Evolutionary conservation across 768 basidiomycete species (phyloP), one percentile per base, ranked within the genome.

Genomic region (Suillus bovinus): DNA sequence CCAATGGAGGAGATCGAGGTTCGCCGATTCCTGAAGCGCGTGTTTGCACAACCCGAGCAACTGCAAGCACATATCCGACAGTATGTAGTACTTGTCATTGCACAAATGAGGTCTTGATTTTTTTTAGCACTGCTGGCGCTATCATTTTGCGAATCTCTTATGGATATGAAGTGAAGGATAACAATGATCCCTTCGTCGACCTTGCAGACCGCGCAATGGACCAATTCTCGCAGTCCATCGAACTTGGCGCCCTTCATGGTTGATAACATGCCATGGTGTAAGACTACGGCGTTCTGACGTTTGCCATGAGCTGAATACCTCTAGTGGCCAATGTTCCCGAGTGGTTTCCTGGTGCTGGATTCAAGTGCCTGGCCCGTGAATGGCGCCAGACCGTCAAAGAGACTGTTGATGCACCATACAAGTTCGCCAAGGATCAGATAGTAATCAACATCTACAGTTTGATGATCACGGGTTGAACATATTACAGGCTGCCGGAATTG

Each of bases 341-440:
- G 64, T 84, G 85, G 82, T 66, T 86, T 22, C 86, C 86, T 33
- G 85, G 85, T 0, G 80, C 80, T 50, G 77, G 77, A 0, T 88
- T 87, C 74, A 78, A 85, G 67, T 68, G 72, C 63, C 81, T 75
- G 63, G 88, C 87, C 2, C 76, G 74, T 38, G 75, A 75, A 50
- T 89, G 86, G 85, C 77, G 78, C n/a, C 69, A 72, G 2, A 87
- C 85, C 0, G 75, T 87, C 24, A 66, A 72, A 13, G 80, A 86
- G 56, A 81, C 86, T 82, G 85, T 86, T 29, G 80, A 84, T 31
- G 76, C 75, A 61, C 87, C 87, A 8, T 78, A 82, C 68, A 77
- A 79, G 41, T 85, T 82, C 62, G 86, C n/a, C n/a, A n/a, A n/a
- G n/a, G n/a, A n/a, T n/a, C n/a, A n/a, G n/a, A n/a, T n/a, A n/a